A percentile compares a stretch with the other conserved stretches of the same genome.
Evolutionary conservation across 225 moss, liverwort and hornwort genomes (phyloP).

Genomic region (Pseudisothecium myosuroides): DNA sequence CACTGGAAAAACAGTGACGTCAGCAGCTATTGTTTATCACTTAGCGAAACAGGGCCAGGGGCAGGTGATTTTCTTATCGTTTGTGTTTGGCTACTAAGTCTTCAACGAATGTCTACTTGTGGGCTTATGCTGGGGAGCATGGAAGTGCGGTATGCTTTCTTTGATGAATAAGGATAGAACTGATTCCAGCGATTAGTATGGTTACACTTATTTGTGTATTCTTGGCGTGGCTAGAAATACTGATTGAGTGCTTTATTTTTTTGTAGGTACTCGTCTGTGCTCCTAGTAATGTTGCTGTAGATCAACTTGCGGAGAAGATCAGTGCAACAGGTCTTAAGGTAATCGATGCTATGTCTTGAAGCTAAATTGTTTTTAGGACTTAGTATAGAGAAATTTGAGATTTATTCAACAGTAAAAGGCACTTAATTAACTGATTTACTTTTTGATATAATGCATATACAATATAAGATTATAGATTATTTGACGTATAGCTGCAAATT

Average conservation of each 20-base stretch:
- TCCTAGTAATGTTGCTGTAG: conserved; percentile 97
- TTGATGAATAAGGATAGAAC: neutral
- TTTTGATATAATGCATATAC: neutral
- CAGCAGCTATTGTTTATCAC: conserved; percentile 96
- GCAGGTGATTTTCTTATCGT: conserved; percentile 40
- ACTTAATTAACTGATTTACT: neutral
- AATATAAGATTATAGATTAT: neutral
- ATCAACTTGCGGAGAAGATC: conserved; percentile 97
- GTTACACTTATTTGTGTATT: neutral
- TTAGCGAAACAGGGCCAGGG: conserved; percentile 93
- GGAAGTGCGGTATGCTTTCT: neutral
- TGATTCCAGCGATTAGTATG: neutral
- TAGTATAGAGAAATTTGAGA: neutral
- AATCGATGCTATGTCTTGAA: neutral
- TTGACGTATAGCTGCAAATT: neutral
- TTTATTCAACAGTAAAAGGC: neutral
- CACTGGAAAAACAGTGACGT: conserved; percentile 96
- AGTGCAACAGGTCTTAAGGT: conserved; percentile 99
- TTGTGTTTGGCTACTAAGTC: neutral
- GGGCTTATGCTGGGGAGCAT: neutral
- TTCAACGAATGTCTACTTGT: neutral
- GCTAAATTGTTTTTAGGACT: neutral
- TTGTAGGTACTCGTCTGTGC: conserved; percentile 89
- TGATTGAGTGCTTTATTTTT: neutral
- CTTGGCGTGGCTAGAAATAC: neutral